A percentile compares a stretch with the other conserved stretches of the same genome.
These are phyloP conservation scores for Starmerella kuoi DNA, from an alignment of 805 yeast genomes.

Conservation along the genomic window DNA sequence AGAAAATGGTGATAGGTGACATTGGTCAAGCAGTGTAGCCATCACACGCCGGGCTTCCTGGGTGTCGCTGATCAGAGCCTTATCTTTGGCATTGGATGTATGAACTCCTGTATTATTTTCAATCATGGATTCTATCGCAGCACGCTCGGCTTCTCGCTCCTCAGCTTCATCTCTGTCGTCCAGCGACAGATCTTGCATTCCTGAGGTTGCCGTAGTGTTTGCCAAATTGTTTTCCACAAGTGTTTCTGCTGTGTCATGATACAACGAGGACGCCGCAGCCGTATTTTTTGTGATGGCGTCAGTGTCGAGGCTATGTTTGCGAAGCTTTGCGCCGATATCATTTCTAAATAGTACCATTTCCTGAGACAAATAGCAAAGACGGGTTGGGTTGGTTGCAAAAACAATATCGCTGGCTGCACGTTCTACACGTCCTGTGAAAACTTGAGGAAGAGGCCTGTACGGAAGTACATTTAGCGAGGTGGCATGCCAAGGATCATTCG, in stretches of 20 bases:
- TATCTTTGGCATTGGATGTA: neutral
- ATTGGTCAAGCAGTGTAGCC: constrained; percentile 77
- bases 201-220: neutral
- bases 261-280: neutral
- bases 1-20: constrained; percentile 72
- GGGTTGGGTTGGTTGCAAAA: constrained; percentile 66
- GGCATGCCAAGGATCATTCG: constrained; percentile 88
- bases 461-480: constrained; percentile 60
- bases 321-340: constrained; percentile 56
- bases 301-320: constrained; percentile 46
- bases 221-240: no score
- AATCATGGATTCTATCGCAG: constrained; percentile 8
- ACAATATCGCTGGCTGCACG: constrained; percentile 42
- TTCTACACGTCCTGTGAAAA: constrained; percentile 57
- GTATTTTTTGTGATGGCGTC: constrained; percentile 8
- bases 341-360: constrained; percentile 69
- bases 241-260: neutral
- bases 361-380: constrained; percentile 68
- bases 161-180: constrained; percentile 20
- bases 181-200: constrained; percentile 1
- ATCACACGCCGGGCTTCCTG: constrained; percentile 41
- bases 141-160: constrained; percentile 17
- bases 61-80: constrained; percentile 20
- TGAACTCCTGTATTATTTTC: neutral
- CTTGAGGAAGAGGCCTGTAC: constrained; percentile 52